Percentiles rank a stretch among this genome's conserved stretches.
Evolutionary conservation across 2,329 filamentous ascomycete genomes (phyloP).

Genomic region (Trichoderma sp.): DNA sequence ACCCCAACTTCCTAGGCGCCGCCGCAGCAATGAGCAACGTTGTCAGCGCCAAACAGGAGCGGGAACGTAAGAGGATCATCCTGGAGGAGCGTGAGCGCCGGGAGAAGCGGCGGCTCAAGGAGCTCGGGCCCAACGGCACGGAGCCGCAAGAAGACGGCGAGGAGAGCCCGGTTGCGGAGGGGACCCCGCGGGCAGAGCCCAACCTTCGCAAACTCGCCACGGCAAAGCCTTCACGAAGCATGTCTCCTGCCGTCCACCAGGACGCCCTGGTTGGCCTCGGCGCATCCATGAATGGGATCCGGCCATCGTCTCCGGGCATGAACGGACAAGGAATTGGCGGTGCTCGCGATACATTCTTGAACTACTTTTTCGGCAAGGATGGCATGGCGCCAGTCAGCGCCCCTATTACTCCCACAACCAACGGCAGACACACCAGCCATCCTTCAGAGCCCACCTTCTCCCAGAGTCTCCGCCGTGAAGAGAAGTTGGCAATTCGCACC

Average conservation of each 20-base stretch:
- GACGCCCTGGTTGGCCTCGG: slow-evolving; percentile 64
- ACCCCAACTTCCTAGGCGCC: slow-evolving; percentile 96
- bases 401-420: slow-evolving; percentile 34
- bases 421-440: slow-evolving; percentile 70
- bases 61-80: slow-evolving; percentile 76
- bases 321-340: slow-evolving; percentile 59
- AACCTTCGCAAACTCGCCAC: slow-evolving; percentile 39
- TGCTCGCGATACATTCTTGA: slow-evolving; percentile 87
- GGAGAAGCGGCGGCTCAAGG: slow-evolving; percentile 79
- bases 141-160: slow-evolving; percentile 67
- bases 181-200: slow-evolving; percentile 46
- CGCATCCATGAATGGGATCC: slow-evolving; percentile 63
- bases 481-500: slow-evolving; percentile 54
- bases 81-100: slow-evolving; percentile 84
- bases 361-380: slow-evolving; percentile 99
- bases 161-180: slow-evolving; percentile 46
- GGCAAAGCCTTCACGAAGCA: slow-evolving; percentile 60
- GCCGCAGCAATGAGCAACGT: slow-evolving; percentile 97
- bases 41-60: slow-evolving; percentile 90
- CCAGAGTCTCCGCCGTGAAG: slow-evolving; percentile 76
- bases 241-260: slow-evolving; percentile 75
- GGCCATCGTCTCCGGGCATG: slow-evolving; percentile 50
- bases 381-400: slow-evolving; percentile 49
- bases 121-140: slow-evolving; percentile 75
- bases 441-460: slow-evolving; percentile 76